Evolutionary conservation across 1,284 basidiomycete species (phyloP), one percentile per base, ranked within the genome.

Genomic region (Microbotryomycetes sp.): DNA sequence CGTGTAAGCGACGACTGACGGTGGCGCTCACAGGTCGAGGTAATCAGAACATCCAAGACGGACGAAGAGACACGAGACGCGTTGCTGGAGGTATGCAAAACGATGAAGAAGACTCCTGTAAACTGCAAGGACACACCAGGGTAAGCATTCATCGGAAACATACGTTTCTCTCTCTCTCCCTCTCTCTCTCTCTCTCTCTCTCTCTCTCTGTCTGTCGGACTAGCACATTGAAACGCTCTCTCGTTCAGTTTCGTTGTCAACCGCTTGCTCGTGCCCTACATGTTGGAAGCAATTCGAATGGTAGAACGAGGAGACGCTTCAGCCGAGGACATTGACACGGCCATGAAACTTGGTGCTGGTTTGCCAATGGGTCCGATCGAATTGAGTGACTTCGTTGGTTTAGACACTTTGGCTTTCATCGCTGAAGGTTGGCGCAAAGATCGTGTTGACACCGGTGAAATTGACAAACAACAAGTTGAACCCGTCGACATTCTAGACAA

Each of bases 331-430:
- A 77, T 83, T 60, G 82, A 83, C 72, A 79, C 76, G 14, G 82
- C 81, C 42, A 83, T 83, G 82, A 81, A 82, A 74, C 77, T 83
- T 28, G 82, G 82, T 30, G 81, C 81, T 16, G 81, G 81, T 23
- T 29, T 68, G 6, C 67, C 67, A 0, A 69, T 69, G 67, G 67
- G 67, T 67, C 81, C 81, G 28, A 79, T 83, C 69, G 80, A 82
- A 72, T 76, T 83, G 9, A 77, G 80, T 30, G 81, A 83, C 71
- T 68, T 69, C 26, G 66, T 65, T 46, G 60, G 59, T 22, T 63
- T 67, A 55, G 62, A 69, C 49, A 67, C 69, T 2, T 55, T 65
- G 12, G 47, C 60, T n/a, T 76, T 80, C 74, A 83, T 83, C 66
- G 74, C 80, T 26, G 69, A 74, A 54, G 81, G 81, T 60, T 83